Base-by-base conservation (phyloP, 1,284 basidiomycete species). In the Trametes pubescens region DNA sequence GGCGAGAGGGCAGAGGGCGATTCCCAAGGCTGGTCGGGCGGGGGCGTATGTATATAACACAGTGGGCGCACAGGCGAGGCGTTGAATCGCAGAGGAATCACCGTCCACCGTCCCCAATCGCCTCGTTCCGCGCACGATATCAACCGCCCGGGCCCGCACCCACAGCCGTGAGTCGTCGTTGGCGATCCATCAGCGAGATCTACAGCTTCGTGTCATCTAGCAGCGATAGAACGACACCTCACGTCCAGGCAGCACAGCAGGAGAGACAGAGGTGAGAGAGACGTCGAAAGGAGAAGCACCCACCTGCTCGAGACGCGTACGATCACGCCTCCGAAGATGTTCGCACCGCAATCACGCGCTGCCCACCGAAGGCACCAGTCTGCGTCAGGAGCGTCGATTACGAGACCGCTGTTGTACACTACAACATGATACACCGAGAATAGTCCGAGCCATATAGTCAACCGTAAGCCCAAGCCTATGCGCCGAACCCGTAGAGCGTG, bases 401-500 rank as follows among this genome's bases (percentile, higher is more conserved):
- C 58, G 62, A 61, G 53, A 65, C 57, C 29, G 38, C 64, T 73
- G 71, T 72, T 74, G 66, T 74, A 76, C 71, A 71, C 61, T 74
- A 74, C 68, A 75, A 76, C 75, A 68, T 69, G 53, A 73, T 78
- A 79, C 76, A 79, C 74, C 73, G 75, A 75, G 62, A 70, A 73
- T 61, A 63, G 48, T 62, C 73, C 72, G 72, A 72, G 57, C 57
- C 56, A 66, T 62, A 70, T 54, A 70, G 29, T 66, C 56, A 48
- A 32, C 60, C 18, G 57, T n/a, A n/a, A n/a, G n/a, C n/a, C 21
- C 48, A 47, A 62, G 29, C 67, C 78, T 82, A 88, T 70, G 83
- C 83, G 71, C 86, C 86, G 80, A 89, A 88, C 76, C 87, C 92
- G 76, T 92, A 93, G 24, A 93, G 84, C 26, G 90, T 93, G 71